These are phyloP conservation scores for Calonectria montana DNA, from an alignment of 2,329 filamentous ascomycete species.

Conservation along the genomic window DNA sequence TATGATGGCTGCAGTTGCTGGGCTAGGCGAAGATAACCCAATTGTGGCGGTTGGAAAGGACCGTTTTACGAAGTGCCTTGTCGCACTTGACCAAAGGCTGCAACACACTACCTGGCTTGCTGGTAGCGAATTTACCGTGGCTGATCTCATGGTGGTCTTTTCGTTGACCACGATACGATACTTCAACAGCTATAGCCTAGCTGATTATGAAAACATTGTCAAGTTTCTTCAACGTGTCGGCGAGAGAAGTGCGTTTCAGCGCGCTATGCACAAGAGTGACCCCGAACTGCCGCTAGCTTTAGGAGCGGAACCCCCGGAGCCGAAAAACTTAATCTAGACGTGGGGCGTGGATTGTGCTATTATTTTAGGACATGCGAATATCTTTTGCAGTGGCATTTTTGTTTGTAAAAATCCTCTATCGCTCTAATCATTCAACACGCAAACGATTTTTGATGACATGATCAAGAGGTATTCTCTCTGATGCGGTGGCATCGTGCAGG, in stretches of 20 bases:
- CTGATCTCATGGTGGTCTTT: conserved; percentile 74
- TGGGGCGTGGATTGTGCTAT: no score
- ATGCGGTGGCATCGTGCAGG: no score
- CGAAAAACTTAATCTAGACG: no score
- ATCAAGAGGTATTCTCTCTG: no score
- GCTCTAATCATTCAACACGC: no score
- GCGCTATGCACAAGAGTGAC: conserved; percentile 62
- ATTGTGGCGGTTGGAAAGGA: conserved; percentile 44
- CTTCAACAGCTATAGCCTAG: conserved; percentile 58
- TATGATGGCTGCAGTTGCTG: conserved; percentile 35
- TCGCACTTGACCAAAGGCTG: conserved; percentile 64
- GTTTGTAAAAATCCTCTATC: no score
- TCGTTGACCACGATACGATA: conserved; percentile 71
- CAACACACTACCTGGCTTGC: conserved; percentile 64
- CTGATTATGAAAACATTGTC: conserved; percentile 55
- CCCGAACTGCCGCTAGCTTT: conserved; percentile 41
- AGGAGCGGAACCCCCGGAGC: no score
- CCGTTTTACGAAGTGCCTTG: conserved; percentile 53
- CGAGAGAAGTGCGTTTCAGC: conserved; percentile 57
- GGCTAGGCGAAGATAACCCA: conserved; percentile 42
- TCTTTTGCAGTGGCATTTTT: no score
- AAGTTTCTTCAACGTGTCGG: conserved; percentile 58
- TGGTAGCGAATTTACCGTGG: conserved; percentile 71
- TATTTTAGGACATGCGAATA: no score
- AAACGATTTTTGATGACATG: no score